Conservation (phyloP, 2,329 filamentous ascomycete species). For the Aspergillus ruber region DNA sequence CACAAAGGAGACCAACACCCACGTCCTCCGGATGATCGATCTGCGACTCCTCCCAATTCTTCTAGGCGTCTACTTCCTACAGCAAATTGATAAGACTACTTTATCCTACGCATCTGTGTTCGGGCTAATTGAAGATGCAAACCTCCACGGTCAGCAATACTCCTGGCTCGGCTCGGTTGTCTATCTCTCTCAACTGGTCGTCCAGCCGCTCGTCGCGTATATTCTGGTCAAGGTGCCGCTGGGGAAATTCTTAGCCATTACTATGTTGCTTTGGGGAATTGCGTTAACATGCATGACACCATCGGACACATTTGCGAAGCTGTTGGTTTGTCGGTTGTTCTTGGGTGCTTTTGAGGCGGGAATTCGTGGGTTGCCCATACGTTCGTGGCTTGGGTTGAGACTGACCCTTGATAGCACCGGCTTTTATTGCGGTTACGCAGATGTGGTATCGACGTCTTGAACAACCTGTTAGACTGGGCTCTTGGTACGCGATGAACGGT, state of each 20-base stretch:
- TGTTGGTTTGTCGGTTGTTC: slow-evolving; percentile 51
- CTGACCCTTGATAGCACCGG: slow-evolving; percentile 37
- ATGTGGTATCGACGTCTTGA: slow-evolving; percentile 51
- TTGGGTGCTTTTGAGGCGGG: slow-evolving; percentile 52
- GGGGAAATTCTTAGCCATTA: slow-evolving; percentile 52
- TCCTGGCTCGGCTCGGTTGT: slow-evolving; percentile 48
- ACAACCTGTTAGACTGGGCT: slow-evolving; percentile 45
- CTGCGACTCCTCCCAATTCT: slow-evolving; percentile 49
- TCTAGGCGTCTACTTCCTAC: slow-evolving; percentile 57
- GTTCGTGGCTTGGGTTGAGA: not conserved
- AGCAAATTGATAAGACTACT: slow-evolving; percentile 58
- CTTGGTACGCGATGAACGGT: slow-evolving; percentile 53
- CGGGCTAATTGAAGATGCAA: slow-evolving; percentile 53
- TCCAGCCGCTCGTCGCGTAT: slow-evolving; percentile 48
- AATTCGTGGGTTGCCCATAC: slow-evolving; percentile 19
- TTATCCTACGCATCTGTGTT: slow-evolving; percentile 58
- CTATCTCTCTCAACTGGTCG: slow-evolving; percentile 50
- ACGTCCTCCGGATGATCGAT: slow-evolving; percentile 48
- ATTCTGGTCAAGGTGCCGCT: slow-evolving; percentile 56
- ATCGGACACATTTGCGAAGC: slow-evolving; percentile 43
- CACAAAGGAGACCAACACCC: slow-evolving; percentile 48
- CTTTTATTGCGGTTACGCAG: slow-evolving; percentile 48
- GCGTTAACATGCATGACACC: slow-evolving; percentile 49
- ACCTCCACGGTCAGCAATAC: slow-evolving; percentile 51
- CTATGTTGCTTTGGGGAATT: slow-evolving; percentile 48